A percentile compares a stretch with the other conserved stretches of the same genome.
Conservation (phyloP, 2,329 filamentous ascomycete species). For the Trichoderma simmonsii region DNA sequence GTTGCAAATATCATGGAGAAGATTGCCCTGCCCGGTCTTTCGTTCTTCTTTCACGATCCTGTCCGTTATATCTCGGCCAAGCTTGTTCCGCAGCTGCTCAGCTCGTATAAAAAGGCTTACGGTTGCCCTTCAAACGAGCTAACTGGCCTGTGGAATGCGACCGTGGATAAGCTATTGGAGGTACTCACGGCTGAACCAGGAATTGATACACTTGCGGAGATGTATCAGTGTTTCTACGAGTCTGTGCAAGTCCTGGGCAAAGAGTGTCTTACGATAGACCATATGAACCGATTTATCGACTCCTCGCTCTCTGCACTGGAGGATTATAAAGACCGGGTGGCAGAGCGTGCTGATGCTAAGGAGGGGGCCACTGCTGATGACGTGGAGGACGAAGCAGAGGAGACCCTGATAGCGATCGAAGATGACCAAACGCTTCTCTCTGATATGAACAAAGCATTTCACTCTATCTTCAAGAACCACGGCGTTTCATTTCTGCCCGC, state of each 20-base stretch:
- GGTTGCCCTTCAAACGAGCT: slow-evolving; percentile 77
- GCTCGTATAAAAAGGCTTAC: slow-evolving; percentile 90
- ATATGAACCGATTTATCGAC: slow-evolving; percentile 86
- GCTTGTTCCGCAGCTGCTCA: slow-evolving; percentile 87
- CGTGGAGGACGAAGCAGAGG: slow-evolving; percentile 84
- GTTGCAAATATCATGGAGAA: slow-evolving; percentile 93
- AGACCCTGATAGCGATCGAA: slow-evolving; percentile 85
- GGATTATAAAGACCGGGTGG: slow-evolving; percentile 88
- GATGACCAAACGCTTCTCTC: slow-evolving; percentile 95
- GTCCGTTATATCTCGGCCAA: slow-evolving; percentile 94
- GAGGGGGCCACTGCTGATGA: slow-evolving; percentile 73
- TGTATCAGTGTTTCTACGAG: slow-evolving; percentile 99
- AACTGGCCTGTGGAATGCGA: slow-evolving; percentile 76
- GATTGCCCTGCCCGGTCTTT: slow-evolving; percentile 87
- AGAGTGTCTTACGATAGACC: slow-evolving; percentile 70
- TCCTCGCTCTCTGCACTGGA: slow-evolving; percentile 81
- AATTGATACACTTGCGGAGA: slow-evolving; percentile 93
- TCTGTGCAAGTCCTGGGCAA: slow-evolving; percentile 91
- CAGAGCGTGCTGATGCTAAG: slow-evolving; percentile 77
- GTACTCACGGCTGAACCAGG: slow-evolving; percentile 91
- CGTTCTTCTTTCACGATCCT: slow-evolving; percentile 99
- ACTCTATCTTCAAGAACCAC: slow-evolving; percentile 98
- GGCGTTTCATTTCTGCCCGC: slow-evolving; percentile 76
- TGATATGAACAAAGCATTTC: slow-evolving; percentile 99
- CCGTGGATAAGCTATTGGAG: slow-evolving; percentile 87